Evolutionary conservation across 2,329 filamentous ascomycete genomes (phyloP).

Genomic region (Coleophoma crateriformis): DNA sequence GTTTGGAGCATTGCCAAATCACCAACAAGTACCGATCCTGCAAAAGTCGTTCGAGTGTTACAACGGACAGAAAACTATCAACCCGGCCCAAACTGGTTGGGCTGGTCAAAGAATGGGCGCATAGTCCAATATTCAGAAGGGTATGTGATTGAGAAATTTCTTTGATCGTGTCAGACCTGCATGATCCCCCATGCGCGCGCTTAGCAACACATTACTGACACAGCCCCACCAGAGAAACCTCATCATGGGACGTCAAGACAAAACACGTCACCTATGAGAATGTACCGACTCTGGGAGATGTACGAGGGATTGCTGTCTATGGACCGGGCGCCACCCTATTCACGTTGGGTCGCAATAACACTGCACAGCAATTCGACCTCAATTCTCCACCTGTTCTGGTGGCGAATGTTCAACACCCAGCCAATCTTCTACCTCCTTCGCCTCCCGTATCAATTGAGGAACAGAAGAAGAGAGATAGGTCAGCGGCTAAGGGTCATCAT

Average conservation of each 20-base stretch:
- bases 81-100: constrained; percentile 87
- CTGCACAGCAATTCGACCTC: constrained; percentile 91
- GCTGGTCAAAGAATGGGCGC: constrained; percentile 96
- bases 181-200: constrained; percentile 38
- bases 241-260: constrained; percentile 96
- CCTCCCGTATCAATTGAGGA: constrained; percentile 79
- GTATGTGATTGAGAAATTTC: constrained; percentile 47
- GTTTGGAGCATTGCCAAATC: constrained; percentile 96
- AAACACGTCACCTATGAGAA: constrained; percentile 90
- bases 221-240: constrained; percentile 62
- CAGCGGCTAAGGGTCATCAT: constrained; percentile 8
- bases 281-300: constrained; percentile 77
- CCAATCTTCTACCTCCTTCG: constrained; percentile 71
- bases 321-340: constrained; percentile 89
- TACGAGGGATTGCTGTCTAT: constrained; percentile 80
- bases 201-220: constrained; percentile 34
- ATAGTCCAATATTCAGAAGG: constrained; percentile 89
- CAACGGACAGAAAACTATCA: constrained; percentile 71
- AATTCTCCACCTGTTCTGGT: constrained; percentile 78
- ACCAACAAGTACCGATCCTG: constrained; percentile 63
- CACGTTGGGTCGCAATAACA: constrained; percentile 81
- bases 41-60: constrained; percentile 83
- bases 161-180: constrained; percentile 7
- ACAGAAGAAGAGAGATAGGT: constrained; percentile 39
- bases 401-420: constrained; percentile 80